phyloP scores from a whole-genome alignment of 2,329 filamentous ascomycete genomes.

The Pseudogymnoascus sp. region DNA sequence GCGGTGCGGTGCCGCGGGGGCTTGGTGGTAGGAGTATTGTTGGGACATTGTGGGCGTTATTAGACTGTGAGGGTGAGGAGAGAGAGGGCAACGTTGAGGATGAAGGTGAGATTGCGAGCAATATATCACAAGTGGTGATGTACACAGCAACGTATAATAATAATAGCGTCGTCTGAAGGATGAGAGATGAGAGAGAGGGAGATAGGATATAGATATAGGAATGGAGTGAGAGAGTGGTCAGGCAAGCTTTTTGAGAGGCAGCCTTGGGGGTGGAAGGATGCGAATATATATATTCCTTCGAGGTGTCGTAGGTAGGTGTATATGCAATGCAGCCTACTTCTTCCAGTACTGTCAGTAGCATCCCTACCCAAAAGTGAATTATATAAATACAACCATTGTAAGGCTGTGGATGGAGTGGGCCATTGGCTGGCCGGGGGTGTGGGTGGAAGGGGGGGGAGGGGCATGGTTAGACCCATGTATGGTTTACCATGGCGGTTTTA shows the following conservation, averaged over 20 bases:
- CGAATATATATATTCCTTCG: background rate
- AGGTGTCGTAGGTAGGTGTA: background rate
- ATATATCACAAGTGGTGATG: background rate
- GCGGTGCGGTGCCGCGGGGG: constrained; percentile 37
- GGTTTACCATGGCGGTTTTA: too few species aligned
- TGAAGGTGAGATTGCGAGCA: background rate
- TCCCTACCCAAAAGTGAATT: background rate
- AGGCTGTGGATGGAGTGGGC: background rate
- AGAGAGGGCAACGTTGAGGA: background rate
- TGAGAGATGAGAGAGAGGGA: background rate
- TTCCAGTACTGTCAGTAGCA: background rate
- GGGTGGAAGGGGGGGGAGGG: background rate
- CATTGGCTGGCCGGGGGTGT: background rate
- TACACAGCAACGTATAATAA: background rate
- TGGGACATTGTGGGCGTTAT: constrained; percentile 24
- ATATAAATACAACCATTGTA: background rate
- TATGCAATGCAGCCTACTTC: background rate
- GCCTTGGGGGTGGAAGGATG: background rate
- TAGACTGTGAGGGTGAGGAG: background rate
- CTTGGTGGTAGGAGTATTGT: constrained; percentile 26
- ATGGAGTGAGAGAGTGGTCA: background rate
- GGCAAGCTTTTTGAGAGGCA: background rate
- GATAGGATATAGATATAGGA: background rate
- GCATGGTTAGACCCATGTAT: too few species aligned
- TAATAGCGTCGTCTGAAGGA: background rate